phyloP scores from a whole-genome alignment of 1,139 yeast genomes.

The Pichia sp. region DNA sequence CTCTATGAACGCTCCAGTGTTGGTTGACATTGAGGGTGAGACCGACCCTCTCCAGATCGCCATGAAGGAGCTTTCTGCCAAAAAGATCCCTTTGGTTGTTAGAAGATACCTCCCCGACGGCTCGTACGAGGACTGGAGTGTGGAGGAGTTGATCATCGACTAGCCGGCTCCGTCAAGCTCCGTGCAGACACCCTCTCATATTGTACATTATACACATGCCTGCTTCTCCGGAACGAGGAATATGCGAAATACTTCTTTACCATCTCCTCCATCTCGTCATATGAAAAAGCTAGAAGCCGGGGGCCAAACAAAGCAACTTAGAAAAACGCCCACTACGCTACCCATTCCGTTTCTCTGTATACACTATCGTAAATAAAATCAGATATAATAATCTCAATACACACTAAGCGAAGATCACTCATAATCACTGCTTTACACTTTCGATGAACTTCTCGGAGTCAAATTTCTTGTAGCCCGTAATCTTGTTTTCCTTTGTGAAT shows the following conservation, averaged over 20 bases:
- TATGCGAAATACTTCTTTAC: no score
- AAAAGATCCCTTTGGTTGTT: constrained; percentile 90
- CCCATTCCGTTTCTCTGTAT: not conserved
- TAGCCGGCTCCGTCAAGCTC: constrained; percentile 31
- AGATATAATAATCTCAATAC: not conserved
- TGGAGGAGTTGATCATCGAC: constrained; percentile 93
- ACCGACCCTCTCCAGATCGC: constrained; percentile 99
- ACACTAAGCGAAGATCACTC: not conserved
- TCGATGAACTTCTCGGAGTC: constrained; percentile 59
- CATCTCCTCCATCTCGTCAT: no score
- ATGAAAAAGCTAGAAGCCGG: not conserved
- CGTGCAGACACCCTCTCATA: not conserved
- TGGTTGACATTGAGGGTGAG: constrained; percentile 97
- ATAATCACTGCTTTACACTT: constrained; percentile 27
- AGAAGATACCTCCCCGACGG: constrained; percentile 97
- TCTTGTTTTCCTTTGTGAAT: constrained; percentile 51
- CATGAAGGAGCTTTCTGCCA: constrained; percentile 91
- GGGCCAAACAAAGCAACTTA: no score
- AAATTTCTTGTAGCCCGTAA: constrained; percentile 54
- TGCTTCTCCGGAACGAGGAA: not conserved
- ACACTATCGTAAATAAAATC: not conserved
- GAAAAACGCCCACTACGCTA: no score
- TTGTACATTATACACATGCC: constrained; percentile 13
- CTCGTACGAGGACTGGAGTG: constrained; percentile 97
- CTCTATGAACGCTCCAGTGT: constrained; percentile 95